Base-by-base conservation (phyloP, 768 basidiomycete species). In the Tulasnella sp. region DNA sequence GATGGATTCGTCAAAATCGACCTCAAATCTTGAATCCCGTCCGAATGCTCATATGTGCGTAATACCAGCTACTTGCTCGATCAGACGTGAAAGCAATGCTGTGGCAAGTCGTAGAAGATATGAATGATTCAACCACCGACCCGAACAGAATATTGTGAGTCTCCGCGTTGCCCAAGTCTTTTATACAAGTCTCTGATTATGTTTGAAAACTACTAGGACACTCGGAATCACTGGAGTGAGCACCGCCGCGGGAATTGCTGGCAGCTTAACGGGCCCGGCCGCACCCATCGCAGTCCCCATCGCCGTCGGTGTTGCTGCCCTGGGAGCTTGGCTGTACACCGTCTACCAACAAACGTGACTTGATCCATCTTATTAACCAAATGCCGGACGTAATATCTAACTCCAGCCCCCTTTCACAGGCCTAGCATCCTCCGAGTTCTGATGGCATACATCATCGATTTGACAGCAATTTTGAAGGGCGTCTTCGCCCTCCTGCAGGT, bases 361-460 rank as follows among this genome's bases (percentile, higher is more conserved):
- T 38, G 34, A 15, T 38, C 34, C 34, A n/a, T n/a, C n/a, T n/a
- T n/a, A n/a, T n/a, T n/a, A n/a, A n/a, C n/a, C n/a, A n/a, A n/a
- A n/a, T n/a, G n/a, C n/a, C n/a, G n/a, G n/a, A n/a, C n/a, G n/a
- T n/a, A n/a, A n/a, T n/a, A n/a, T n/a, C n/a, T n/a, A n/a, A 5
- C 34, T 15, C 34, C 34, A 5, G 7, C 34, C 34, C 34, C 34
- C 34, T 38, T 58, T 10, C 27, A 55, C 23, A 60, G 58, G 10
- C 29, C 58, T 19, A 23, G 48, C 11, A 54, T 32, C 30, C 24
- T 60, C 9, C 23, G 49, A 11, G 24, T 49, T 19, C 21, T 60
- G 19, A 60, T 60, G 58, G 58, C 23, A 15, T 60, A 56, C 24
- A 53, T 60, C 26, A 26, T 60, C 24, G 50, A 60, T 26, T 51